Evolutionary conservation across 495 filamentous ascomycete genomes (phyloP).

Genomic region (Stereocaulon alpinum): DNA sequence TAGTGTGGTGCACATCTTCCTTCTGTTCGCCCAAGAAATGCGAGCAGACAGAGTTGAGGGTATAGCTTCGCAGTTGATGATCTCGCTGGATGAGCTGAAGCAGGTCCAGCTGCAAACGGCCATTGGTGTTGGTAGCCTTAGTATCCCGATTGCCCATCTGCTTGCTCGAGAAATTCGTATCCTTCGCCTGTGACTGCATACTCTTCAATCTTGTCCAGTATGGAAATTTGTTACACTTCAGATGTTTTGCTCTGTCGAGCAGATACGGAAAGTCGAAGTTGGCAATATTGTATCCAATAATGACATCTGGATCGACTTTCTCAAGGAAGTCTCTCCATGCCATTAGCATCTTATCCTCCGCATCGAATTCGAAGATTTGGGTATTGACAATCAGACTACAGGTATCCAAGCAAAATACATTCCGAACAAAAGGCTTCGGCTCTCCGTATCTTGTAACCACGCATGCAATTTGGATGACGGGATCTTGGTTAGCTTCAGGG

Average conservation of each 20-base stretch:
- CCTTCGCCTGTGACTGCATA: slow-evolving; percentile 53
- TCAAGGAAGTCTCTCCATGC: slow-evolving; percentile 83
- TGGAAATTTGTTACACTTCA: slow-evolving; percentile 67
- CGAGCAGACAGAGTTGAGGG: slow-evolving; percentile 91
- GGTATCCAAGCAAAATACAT: slow-evolving; percentile 88
- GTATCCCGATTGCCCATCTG: slow-evolving; percentile 97
- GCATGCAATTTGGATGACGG: slow-evolving; percentile 97
- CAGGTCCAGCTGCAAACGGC: slow-evolving; percentile 85
- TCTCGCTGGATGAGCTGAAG: slow-evolving; percentile 90
- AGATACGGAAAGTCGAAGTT: slow-evolving; percentile 99
- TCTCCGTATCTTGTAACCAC: slow-evolving; percentile 96
- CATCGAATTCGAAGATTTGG: slow-evolving; percentile 71
- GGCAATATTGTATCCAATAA: slow-evolving; percentile 97
- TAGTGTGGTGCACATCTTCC: slow-evolving; percentile 96
- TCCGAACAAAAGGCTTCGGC: slow-evolving; percentile 86
- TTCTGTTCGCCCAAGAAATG: slow-evolving; percentile 97
- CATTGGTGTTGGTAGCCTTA: slow-evolving; percentile 87
- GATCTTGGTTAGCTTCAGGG: slow-evolving; percentile 80
- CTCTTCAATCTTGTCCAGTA: slow-evolving; percentile 71
- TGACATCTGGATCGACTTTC: slow-evolving; percentile 90
- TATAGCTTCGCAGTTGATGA: slow-evolving; percentile 91
- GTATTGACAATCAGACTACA: slow-evolving; percentile 92
- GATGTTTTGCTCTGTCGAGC: slow-evolving; percentile 73
- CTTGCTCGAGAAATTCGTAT: slow-evolving; percentile 88
- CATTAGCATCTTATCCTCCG: slow-evolving; percentile 77